These are phyloP conservation scores for Peniophora sp. DNA, from an alignment of 1,284 basidiomycete genomes.

Conservation along the genomic window DNA sequence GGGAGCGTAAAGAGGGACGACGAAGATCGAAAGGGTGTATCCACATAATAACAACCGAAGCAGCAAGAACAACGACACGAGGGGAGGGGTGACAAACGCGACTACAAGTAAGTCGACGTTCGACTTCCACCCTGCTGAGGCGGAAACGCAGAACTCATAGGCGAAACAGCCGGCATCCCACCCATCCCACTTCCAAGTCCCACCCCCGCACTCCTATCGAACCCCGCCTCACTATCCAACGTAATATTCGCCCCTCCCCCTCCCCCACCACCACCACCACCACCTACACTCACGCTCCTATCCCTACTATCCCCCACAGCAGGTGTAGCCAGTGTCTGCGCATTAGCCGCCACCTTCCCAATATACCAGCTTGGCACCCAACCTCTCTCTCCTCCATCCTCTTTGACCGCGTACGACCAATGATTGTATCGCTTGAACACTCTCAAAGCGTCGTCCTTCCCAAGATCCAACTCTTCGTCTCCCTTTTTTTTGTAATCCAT, in stretches of 20 bases:
- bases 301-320: slow-evolving; percentile 3
- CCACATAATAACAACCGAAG: too few relatives aligned
- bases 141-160: slow-evolving; percentile 20
- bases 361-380: slow-evolving; percentile 66
- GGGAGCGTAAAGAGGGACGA: too few relatives aligned
- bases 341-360: slow-evolving; percentile 18
- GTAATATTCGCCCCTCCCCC: background rate
- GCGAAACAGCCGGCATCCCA: slow-evolving; percentile 15
- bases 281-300: too few relatives aligned
- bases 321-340: slow-evolving; percentile 13
- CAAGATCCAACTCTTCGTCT: slow-evolving; percentile 78
- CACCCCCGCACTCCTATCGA: slow-evolving; percentile 11
- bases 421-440: slow-evolving; percentile 98
- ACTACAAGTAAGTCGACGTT: too few relatives aligned
- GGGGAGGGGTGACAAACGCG: too few relatives aligned
- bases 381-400: slow-evolving; percentile 80
- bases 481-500: slow-evolving; percentile 94
- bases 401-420: slow-evolving; percentile 92
- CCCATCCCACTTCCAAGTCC: slow-evolving; percentile 3
- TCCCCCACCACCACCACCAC: too few relatives aligned
- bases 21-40: too few relatives aligned
- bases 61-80: too few relatives aligned
- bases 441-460: slow-evolving; percentile 81
- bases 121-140: slow-evolving; percentile 8
- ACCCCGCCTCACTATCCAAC: slow-evolving; percentile 1